Base-by-base conservation (phyloP, 768 basidiomycete species). In the Hygrocybe punicea region DNA sequence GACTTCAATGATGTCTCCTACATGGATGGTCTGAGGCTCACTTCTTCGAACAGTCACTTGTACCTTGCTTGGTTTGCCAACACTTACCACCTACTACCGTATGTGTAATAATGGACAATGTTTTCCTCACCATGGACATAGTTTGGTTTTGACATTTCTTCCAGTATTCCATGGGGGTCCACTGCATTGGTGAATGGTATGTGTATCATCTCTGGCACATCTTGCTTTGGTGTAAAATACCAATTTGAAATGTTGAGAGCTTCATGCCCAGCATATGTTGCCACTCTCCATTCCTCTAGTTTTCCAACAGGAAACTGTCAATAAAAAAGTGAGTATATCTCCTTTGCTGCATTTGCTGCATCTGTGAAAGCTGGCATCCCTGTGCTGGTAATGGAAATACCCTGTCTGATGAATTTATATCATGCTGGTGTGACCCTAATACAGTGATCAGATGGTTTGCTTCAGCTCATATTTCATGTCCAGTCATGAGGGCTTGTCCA, bases 1-100 rank as follows among this genome's bases (percentile, higher is more conserved):
- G 9, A 57, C 58, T 53, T 64, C 61, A n/a, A 62, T 61, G 16
- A 64, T 62, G 53, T 64, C 61, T 2, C 63, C 63, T 6, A 57
- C 55, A 9, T 55, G 55, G 17, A 62, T 60, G 17, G 24, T 48
- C 23, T 59, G 45, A 7, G 62, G 62, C 11, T 36, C 1, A 54
- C 44, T 13, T 37, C 10, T 8, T 36, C 25, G 36, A 49, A 63
- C 14, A 48, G 46, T 21, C 14, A 21, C 19, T 19, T 48, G n/a
- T 48, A 21, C 13, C 16, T 48, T 14, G 13, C 19, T 19, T 14
- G 46, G 46, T 48, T 16, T 42, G 40, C 19, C 14, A 16, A 21
- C 19, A 51, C 34, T 29, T 36, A 51, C 50, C 34, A 10, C 24
- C 29, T 36, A 14, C n/a, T 36, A 14, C 50, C 34, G 21, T 21